A percentile compares a stretch with the other conserved stretches of the same genome.
Evolutionary conservation across 768 basidiomycete species (phyloP).

Genomic region (Lanmaoa rubissima): DNA sequence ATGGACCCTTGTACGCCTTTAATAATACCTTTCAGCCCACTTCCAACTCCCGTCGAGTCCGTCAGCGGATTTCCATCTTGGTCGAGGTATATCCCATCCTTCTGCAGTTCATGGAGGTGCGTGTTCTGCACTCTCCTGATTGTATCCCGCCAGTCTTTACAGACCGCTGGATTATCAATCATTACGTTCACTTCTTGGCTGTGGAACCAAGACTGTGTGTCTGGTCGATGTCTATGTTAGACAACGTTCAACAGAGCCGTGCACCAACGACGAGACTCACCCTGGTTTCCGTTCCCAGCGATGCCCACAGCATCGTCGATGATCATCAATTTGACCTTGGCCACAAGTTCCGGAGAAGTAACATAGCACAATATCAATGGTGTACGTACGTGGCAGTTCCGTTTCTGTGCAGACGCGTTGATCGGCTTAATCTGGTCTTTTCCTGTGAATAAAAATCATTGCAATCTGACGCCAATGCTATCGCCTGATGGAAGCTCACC

Average conservation of each 20-base stretch:
- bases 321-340: slow-evolving; percentile 59
- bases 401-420: slow-evolving; percentile 62
- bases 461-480: background rate
- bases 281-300: slow-evolving; percentile 69
- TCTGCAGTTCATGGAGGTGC: slow-evolving; percentile 41
- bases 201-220: slow-evolving; percentile 72
- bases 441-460: slow-evolving; percentile 26
- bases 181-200: slow-evolving; percentile 68
- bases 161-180: slow-evolving; percentile 53
- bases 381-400: slow-evolving; percentile 60
- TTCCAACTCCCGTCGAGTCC: slow-evolving; percentile 39
- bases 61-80: slow-evolving; percentile 39
- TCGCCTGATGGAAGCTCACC: slow-evolving; percentile 16
- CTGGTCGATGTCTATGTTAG: slow-evolving; percentile 25
- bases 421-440: slow-evolving; percentile 66
- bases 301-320: slow-evolving; percentile 66
- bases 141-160: slow-evolving; percentile 54
- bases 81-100: slow-evolving; percentile 61
- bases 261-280: slow-evolving; percentile 22
- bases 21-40: slow-evolving; percentile 38
- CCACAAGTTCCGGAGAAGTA: background rate
- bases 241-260: background rate
- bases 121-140: slow-evolving; percentile 57
- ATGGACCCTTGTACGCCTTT: slow-evolving; percentile 44
- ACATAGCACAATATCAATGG: background rate